phyloP scores from a whole-genome alignment of 495 filamentous ascomycete genomes.

The Penicillium pancosmium region DNA sequence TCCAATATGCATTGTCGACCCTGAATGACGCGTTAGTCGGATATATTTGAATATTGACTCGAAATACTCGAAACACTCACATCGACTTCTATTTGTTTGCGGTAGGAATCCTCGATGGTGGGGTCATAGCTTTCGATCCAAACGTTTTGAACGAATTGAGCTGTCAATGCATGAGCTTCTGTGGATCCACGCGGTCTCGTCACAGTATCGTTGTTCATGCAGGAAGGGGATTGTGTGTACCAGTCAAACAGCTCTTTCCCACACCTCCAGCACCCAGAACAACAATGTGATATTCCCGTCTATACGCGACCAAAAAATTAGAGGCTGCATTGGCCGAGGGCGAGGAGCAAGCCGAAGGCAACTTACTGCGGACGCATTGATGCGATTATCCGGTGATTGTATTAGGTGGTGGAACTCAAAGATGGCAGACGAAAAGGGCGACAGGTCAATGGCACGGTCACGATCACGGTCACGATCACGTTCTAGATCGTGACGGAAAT shows the following conservation, averaged over 20 bases:
- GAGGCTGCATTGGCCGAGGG: constrained; percentile 19
- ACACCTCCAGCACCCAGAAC: constrained; percentile 93
- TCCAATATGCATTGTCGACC: constrained; percentile 95
- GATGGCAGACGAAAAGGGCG: background rate
- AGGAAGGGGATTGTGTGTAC: constrained; percentile 52
- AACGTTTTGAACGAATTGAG: constrained; percentile 98
- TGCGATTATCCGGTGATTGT: background rate
- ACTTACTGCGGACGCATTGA: constrained; percentile 60
- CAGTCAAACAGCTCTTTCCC: constrained; percentile 96
- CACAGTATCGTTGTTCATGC: background rate
- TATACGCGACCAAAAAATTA: constrained; percentile 35
- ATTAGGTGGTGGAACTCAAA: background rate
- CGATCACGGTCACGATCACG: background rate
- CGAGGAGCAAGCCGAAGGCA: constrained; percentile 8
- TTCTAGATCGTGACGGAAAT: background rate
- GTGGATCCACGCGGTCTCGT: constrained; percentile 6
- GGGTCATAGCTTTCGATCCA: constrained; percentile 99
- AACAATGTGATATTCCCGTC: constrained; percentile 89
- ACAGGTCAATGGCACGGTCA: constrained; percentile 5
- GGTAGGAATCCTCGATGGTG: constrained; percentile 97
- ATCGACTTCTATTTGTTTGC: constrained; percentile 93
- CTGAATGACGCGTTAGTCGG: constrained; percentile 43
- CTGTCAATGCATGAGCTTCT: constrained; percentile 48
- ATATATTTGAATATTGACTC: background rate
- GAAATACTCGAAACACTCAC: constrained; percentile 48